Evolutionary conservation across 805 yeast species (phyloP).

Genomic region (Isabelozyma heimii): DNA sequence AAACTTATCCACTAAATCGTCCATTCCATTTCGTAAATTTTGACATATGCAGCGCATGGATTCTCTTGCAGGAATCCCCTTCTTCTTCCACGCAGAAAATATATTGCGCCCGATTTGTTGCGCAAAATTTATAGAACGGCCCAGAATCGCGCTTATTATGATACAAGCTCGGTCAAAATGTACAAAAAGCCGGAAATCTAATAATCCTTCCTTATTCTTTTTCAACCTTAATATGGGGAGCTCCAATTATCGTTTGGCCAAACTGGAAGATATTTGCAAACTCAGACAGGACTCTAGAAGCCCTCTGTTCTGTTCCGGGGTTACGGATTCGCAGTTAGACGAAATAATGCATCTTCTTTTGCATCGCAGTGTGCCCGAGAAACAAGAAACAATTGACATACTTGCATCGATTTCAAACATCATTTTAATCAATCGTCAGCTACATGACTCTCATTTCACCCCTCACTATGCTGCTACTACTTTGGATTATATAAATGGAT

Average conservation of each 20-base stretch:
- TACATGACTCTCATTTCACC: conserved; percentile 17
- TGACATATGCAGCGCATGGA: no score
- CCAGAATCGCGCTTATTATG: no score
- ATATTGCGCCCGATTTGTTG: no score
- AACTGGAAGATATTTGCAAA: conserved; percentile 2
- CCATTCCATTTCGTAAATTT: no score
- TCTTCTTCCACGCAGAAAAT: no score
- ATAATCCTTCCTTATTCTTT: background rate
- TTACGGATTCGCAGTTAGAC: conserved; percentile 6
- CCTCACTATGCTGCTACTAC: conserved; percentile 12
- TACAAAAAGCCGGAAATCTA: no score
- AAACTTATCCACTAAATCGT: no score
- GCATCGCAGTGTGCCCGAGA: background rate
- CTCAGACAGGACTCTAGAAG: conserved; percentile 12
- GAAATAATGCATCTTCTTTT: conserved; percentile 6
- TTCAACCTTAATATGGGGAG: background rate
- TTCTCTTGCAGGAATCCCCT: no score
- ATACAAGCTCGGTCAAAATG: no score
- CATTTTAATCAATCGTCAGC: conserved; percentile 17
- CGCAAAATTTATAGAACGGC: no score
- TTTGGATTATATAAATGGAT: conserved; percentile 5
- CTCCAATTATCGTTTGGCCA: background rate
- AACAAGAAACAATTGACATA: conserved; percentile 8
- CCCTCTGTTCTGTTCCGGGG: conserved; percentile 12
- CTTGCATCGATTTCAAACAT: conserved; percentile 25